Conservation (phyloP, 2,329 filamentous ascomycete species). For the Exophiala bonariae region DNA sequence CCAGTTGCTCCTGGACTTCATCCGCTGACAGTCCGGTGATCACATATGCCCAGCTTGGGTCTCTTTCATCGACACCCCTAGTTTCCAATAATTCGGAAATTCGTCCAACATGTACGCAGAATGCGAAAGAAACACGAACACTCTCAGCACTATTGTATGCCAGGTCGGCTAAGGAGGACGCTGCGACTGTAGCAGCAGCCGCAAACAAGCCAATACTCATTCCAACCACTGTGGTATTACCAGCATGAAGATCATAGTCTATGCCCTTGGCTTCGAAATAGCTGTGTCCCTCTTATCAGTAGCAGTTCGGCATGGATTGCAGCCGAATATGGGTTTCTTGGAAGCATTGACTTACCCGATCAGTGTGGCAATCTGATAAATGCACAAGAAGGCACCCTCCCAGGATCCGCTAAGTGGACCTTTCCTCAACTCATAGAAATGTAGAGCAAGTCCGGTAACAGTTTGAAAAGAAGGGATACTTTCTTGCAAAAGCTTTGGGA, state of each 20-base stretch:
- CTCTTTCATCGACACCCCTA: not conserved
- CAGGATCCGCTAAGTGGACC: conserved; percentile 45
- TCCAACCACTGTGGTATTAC: conserved; percentile 38
- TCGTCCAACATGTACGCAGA: conserved; percentile 46
- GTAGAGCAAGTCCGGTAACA: conserved; percentile 13
- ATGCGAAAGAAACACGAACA: conserved; percentile 46
- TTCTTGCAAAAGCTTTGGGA: conserved; percentile 22
- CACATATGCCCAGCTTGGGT: conserved; percentile 32
- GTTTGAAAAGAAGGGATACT: conserved; percentile 28
- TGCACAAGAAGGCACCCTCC: conserved; percentile 45
- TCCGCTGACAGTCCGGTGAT: conserved; percentile 25
- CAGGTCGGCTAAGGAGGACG: conserved; percentile 42
- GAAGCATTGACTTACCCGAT: conserved; percentile 48
- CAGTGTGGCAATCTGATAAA: conserved; percentile 42
- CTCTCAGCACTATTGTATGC: conserved; percentile 43
- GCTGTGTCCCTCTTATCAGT: conserved; percentile 20
- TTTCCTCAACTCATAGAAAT: conserved; percentile 34
- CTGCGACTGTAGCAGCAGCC: conserved; percentile 43
- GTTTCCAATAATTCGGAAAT: conserved; percentile 45
- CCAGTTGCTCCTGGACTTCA: conserved; percentile 30
- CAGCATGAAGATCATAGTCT: conserved; percentile 26
- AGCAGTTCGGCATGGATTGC: not conserved
- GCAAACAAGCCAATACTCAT: conserved; percentile 49
- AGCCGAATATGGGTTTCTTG: too few relatives aligned
- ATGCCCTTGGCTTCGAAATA: conserved; percentile 30